Evolutionary conservation across 345 rosid genomes (phyloP).

Genomic region (Linum tenue): DNA sequence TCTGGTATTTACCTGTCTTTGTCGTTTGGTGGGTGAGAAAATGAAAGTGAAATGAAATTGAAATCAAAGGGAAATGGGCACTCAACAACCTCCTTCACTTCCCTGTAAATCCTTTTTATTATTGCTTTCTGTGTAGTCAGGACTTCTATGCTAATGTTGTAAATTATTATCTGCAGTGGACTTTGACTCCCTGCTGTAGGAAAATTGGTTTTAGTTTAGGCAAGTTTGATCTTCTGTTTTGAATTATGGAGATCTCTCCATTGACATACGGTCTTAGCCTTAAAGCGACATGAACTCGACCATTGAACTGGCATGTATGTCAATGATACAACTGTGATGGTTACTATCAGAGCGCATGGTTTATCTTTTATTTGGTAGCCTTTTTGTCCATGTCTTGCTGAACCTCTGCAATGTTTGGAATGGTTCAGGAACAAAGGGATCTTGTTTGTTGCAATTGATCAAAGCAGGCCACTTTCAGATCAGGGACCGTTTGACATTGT

Average conservation of each 20-base stretch:
- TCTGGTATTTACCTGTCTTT: neutral
- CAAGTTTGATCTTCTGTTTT: no score
- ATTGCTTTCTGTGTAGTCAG: neutral
- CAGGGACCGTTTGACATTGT: slow-evolving; percentile 83
- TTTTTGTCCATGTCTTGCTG: neutral
- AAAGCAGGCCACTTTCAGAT: slow-evolving; percentile 54
- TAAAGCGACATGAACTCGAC: neutral
- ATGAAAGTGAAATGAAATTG: neutral
- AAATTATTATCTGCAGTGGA: neutral
- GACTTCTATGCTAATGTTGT: neutral
- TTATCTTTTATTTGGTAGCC: neutral
- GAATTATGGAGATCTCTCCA: no score
- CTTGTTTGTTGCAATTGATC: slow-evolving; percentile 66
- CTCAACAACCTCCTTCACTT: neutral
- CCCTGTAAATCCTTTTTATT: neutral
- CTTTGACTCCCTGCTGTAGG: neutral
- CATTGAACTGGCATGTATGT: neutral
- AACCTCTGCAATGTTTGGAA: neutral
- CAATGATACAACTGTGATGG: neutral
- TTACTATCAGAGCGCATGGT: no score
- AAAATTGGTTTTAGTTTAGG: no score
- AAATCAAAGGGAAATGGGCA: neutral
- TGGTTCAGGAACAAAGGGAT: slow-evolving; percentile 34
- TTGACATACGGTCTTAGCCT: neutral
- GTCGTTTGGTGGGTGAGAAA: slow-evolving; percentile 2